Evolutionary conservation across 2,329 filamentous ascomycete genomes (phyloP).

Genomic region (Phialophora tarda): DNA sequence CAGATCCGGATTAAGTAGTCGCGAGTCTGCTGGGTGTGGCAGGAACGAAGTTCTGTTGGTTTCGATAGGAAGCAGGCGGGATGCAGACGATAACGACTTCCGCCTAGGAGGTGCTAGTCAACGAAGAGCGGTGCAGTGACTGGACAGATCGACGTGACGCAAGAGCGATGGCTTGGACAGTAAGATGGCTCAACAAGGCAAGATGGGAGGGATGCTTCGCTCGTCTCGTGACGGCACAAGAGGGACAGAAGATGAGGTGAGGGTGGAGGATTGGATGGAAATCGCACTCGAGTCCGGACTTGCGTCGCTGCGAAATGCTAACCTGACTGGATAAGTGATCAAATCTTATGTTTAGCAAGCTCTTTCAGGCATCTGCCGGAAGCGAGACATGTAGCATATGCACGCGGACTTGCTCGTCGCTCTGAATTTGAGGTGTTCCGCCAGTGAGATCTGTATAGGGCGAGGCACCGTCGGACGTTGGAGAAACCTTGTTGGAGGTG

Average conservation of each 20-base stretch:
- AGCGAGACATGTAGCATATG: conserved; percentile 14
- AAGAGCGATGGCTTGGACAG: conserved; percentile 29
- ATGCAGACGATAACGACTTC: conserved; percentile 20
- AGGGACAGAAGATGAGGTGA: conserved; percentile 19
- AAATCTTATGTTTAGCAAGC: conserved; percentile 14
- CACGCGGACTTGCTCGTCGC: conserved; percentile 8
- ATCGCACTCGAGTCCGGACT: conserved; percentile 4
- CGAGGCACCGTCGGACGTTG: background rate
- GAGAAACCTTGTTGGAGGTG: conserved; percentile 10
- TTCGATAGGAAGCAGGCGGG: conserved; percentile 28
- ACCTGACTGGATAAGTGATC: conserved; percentile 20
- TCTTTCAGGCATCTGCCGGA: conserved; percentile 17
- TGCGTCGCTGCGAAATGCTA: conserved; percentile 7
- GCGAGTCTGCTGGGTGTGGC: conserved; percentile 14
- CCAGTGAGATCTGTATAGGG: conserved; percentile 13
- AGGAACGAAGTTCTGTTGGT: conserved; percentile 12
- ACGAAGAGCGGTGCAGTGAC: conserved; percentile 17
- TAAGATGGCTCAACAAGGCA: conserved; percentile 23
- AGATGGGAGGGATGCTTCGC: conserved; percentile 7
- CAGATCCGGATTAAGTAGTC: conserved; percentile 30
- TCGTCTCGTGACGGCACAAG: conserved; percentile 28
- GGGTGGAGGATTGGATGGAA: conserved; percentile 19
- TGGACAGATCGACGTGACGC: conserved; percentile 26
- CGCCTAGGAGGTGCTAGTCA: conserved; percentile 6
- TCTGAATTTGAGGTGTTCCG: background rate